Conservation (phyloP, 306 rosid species). For the Sindora glabra region DNA sequence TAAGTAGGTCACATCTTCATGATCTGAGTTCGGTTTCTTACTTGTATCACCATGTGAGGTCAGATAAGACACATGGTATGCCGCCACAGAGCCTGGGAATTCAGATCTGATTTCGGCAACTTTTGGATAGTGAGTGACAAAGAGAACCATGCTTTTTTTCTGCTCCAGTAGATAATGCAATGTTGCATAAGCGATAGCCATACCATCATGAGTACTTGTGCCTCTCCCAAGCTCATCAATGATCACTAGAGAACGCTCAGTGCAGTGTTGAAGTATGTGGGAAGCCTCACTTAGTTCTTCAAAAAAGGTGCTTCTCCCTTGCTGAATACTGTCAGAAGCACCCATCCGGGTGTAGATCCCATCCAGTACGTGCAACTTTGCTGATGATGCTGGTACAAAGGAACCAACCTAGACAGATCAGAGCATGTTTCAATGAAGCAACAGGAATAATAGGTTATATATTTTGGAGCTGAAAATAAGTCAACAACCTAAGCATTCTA, state of each 20-base stretch:
- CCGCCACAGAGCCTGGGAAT: conserved; percentile 69
- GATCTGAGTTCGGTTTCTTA: conserved; percentile 22
- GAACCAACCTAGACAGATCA: conserved; percentile 79
- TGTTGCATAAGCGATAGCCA: conserved; percentile 85
- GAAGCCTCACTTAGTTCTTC: conserved; percentile 89
- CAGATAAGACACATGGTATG: conserved; percentile 81
- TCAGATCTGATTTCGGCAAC: conserved; percentile 54
- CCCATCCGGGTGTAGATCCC: conserved; percentile 94
- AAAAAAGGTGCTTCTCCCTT: conserved; percentile 89
- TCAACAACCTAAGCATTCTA: conserved; percentile 8
- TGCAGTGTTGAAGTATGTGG: conserved; percentile 61
- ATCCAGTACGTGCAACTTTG: conserved; percentile 72
- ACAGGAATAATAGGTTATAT: conserved; percentile 7
- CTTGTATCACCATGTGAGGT: conserved; percentile 37
- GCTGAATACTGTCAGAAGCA: conserved; percentile 92
- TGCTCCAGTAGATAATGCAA: conserved; percentile 64
- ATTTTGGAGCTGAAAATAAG: conserved; percentile 3
- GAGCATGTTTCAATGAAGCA: conserved; percentile 23
- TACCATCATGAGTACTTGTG: conserved; percentile 92
- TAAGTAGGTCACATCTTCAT: conserved; percentile 67
- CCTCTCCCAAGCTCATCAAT: conserved; percentile 98
- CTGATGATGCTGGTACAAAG: conserved; percentile 85
- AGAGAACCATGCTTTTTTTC: conserved; percentile 73
- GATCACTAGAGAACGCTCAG: conserved; percentile 65
- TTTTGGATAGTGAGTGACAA: conserved; percentile 89